phyloP scores from a whole-genome alignment of 192 early-diverging fungal genomes.

The Cladochytrium replicatum region DNA sequence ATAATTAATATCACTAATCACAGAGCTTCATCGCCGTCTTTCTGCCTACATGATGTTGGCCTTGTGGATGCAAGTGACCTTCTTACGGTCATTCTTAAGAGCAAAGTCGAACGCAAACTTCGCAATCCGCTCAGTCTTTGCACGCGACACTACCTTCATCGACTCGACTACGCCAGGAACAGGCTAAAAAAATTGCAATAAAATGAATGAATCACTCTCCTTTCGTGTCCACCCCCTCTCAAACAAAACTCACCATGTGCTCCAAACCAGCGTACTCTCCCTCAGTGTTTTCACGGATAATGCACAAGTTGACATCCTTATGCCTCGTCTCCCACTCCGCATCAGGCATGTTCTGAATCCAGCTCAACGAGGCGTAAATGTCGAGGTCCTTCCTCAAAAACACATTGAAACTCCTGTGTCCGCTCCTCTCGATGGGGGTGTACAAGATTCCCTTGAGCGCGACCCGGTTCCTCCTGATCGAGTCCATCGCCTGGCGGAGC shows the following conservation, averaged over 20 bases:
- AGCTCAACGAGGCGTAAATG: slow-evolving; percentile 92
- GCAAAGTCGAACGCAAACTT: slow-evolving; percentile 98
- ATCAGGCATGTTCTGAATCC: slow-evolving; percentile 79
- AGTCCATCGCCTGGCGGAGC: slow-evolving; percentile 84
- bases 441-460: slow-evolving; percentile 75
- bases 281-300: slow-evolving; percentile 99
- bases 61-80: slow-evolving; percentile 98
- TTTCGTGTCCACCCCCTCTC: not conserved
- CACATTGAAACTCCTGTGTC: slow-evolving; percentile 95
- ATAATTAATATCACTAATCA: not conserved
- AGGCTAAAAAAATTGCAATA: slow-evolving; percentile 42
- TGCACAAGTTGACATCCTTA: slow-evolving; percentile 92
- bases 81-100: slow-evolving; percentile 92
- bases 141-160: slow-evolving; percentile 91
- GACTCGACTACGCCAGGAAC: slow-evolving; percentile 98
- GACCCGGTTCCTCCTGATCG: slow-evolving; percentile 89
- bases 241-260: slow-evolving; percentile 57
- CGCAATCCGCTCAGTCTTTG: slow-evolving; percentile 98
- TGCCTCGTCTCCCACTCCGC: slow-evolving; percentile 73
- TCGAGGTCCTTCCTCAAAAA: slow-evolving; percentile 95
- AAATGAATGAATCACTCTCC: slow-evolving; percentile 2
- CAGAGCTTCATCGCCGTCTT: not conserved
- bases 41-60: slow-evolving; percentile 92
- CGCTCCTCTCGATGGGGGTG: slow-evolving; percentile 76
- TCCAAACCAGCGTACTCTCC: slow-evolving; percentile 99